phyloP scores from a whole-genome alignment of 1,139 yeast genomes.

The Eremothecium sinecaudum region DNA sequence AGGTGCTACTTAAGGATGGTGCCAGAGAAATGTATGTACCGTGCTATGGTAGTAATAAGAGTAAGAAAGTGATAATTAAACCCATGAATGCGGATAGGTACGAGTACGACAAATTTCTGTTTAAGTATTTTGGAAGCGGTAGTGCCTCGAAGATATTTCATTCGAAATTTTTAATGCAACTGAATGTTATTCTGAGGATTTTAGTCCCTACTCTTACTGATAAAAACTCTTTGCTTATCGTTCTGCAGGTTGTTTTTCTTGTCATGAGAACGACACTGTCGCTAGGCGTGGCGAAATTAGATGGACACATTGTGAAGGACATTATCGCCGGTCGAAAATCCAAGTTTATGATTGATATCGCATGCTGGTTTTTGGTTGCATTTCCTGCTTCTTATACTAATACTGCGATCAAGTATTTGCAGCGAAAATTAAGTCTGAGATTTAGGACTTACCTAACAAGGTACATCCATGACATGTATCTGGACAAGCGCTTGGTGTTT shows the following conservation, averaged over 20 bases:
- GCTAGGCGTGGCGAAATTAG: conserved; percentile 74
- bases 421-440: conserved; percentile 66
- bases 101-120: conserved; percentile 34
- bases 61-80: conserved; percentile 32
- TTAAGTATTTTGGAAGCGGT: conserved; percentile 30
- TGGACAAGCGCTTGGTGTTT: conserved; percentile 73
- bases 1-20: conserved; percentile 39
- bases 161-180: conserved; percentile 63
- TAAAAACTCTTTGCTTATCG: conserved; percentile 56
- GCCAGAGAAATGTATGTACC: conserved; percentile 50
- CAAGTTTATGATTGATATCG: conserved; percentile 66
- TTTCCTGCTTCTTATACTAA: conserved; percentile 91
- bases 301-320: conserved; percentile 87
- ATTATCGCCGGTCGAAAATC: conserved; percentile 75
- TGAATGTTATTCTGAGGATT: conserved; percentile 70
- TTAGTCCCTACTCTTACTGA: conserved; percentile 66
- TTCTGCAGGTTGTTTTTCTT: conserved; percentile 67
- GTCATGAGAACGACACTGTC: conserved; percentile 82
- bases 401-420: conserved; percentile 77
- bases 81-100: conserved; percentile 34
- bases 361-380: conserved; percentile 82
- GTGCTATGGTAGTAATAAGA: conserved; percentile 24
- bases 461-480: conserved; percentile 81
- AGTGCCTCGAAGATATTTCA: conserved; percentile 38
- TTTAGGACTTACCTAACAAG: conserved; percentile 79